A percentile compares a stretch with the other conserved stretches of the same genome.
phyloP scores from a whole-genome alignment of 106 monocot species.

The Dactylorhiza incarnata region DNA sequence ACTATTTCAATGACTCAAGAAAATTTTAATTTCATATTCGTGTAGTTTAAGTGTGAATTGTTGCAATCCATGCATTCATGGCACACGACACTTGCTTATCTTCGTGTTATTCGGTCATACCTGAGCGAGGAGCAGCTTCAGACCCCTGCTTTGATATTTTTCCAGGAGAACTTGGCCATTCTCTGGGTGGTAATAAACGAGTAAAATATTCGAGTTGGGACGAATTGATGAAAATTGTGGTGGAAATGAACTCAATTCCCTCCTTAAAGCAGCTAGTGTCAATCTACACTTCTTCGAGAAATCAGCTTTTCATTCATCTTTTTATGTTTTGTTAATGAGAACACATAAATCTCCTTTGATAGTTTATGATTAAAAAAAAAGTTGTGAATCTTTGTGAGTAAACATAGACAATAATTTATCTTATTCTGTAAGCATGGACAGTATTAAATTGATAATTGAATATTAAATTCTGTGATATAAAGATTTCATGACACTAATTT shows the following conservation, averaged over 20 bases:
- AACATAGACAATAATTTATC: no score
- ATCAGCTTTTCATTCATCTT: slow-evolving; percentile 21
- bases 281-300: slow-evolving; percentile 32
- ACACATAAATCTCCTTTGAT: no score
- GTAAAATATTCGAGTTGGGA: slow-evolving; percentile 44
- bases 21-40: neutral
- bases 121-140: slow-evolving; percentile 52
- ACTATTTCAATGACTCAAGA: neutral
- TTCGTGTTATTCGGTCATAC: slow-evolving; percentile 49
- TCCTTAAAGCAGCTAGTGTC: slow-evolving; percentile 14
- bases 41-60: slow-evolving; percentile 45
- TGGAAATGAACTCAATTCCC: slow-evolving; percentile 23
- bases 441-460: no score
- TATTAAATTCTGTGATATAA: no score
- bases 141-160: slow-evolving; percentile 41
- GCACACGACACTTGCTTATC: slow-evolving; percentile 29
- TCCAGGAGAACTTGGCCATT: slow-evolving; percentile 58
- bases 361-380: no score
- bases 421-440: no score
- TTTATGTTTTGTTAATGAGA: no score
- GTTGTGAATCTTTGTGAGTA: no score
- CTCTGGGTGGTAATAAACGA: slow-evolving; percentile 32
- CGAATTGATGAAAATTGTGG: slow-evolving; percentile 16
- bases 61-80: slow-evolving; percentile 63
- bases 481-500: no score